phyloP scores from a whole-genome alignment of 108 stramenopile genomes.

The Nitzschia putrida region DNA sequence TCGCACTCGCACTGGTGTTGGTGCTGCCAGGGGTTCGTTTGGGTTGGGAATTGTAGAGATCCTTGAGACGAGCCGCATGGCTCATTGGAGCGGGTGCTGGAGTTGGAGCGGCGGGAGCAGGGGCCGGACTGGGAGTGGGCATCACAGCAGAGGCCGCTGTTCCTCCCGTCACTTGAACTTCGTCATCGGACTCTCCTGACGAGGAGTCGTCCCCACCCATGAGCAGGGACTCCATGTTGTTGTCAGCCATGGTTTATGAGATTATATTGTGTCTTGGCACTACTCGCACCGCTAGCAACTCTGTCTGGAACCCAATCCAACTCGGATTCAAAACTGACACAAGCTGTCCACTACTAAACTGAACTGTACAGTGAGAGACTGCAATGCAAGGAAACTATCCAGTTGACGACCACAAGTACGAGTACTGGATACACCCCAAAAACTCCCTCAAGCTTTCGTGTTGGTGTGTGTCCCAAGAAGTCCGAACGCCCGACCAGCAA shows the following conservation, averaged over 20 bases:
- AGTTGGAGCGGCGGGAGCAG: slow-evolving; percentile 15
- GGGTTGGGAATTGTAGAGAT: slow-evolving; percentile 23
- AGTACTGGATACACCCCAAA: no score
- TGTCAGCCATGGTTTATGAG: slow-evolving; percentile 14
- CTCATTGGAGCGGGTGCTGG: slow-evolving; percentile 19
- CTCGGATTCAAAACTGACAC: no score
- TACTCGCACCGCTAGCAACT: no score
- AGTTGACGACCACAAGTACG: no score
- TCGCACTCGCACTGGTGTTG: slow-evolving; percentile 14
- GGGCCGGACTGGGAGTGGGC: slow-evolving; percentile 11
- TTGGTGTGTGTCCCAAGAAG: no score
- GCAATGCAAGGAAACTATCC: no score
- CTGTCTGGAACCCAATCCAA: no score
- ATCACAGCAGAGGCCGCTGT: slow-evolving; percentile 17
- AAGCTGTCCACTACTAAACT: no score
- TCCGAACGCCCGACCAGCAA: no score
- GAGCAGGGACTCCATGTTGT: slow-evolving; percentile 50
- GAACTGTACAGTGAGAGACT: no score
- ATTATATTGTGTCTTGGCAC: no score
- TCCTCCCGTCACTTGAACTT: slow-evolving; percentile 16
- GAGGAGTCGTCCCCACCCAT: slow-evolving; percentile 44
- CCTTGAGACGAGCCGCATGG: slow-evolving; percentile 31
- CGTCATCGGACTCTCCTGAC: slow-evolving; percentile 48
- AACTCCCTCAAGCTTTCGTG: no score
- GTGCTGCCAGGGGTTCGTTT: slow-evolving; percentile 4